Evolutionary conservation across 305 asterid genomes (phyloP), one percentile per base, ranked within the genome.

Genomic region (Fraxinus platypoda): DNA sequence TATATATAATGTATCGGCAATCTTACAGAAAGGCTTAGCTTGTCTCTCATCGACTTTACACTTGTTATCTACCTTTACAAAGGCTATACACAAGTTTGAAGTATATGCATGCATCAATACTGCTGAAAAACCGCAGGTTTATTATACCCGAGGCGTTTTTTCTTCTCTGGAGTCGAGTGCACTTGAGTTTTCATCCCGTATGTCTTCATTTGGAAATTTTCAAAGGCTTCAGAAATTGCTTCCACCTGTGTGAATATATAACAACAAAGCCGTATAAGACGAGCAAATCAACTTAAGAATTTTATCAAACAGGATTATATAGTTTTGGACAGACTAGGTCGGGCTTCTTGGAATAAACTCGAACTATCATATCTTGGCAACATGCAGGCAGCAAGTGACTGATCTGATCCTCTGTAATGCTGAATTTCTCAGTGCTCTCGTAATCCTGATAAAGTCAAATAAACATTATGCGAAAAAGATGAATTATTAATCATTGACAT

Each of bases 361-460:
- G 90, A 83, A 95, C 98, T 64, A 95, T 92, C 94, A 84, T 86
- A 83, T 95, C 98, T 89, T 92, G 98, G 89, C 86, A 93, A 80
- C 84, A 91, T 6, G 93, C 80, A 17, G 98, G 98, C 81, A 95
- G 91, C 91, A 94, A 85, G 84, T 95, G 98, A 87, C 98, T 95
- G 86, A 95, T 86, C 68, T 75, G 81, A 33, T 88, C 91, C 66
- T 92, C 91, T 34, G 78, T 78, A 75, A 94, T 83, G 8, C 77
- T 78, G 72, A 89, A 86, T 76, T 91, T 94, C 75, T 84, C 92
- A 26, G 9, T 74, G 88, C 92, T 90, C 3, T 90, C 93, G 78
- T 89, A 94, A 87, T 94, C 98, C 97, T 95, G 91, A 33, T 13
- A 82, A 78, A 26, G 57, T 37, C 77, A 84, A 15, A 25, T 64